Evolutionary conservation across 192 early-diverging fungal species (phyloP).

Genomic region (Coemansia sp.): DNA sequence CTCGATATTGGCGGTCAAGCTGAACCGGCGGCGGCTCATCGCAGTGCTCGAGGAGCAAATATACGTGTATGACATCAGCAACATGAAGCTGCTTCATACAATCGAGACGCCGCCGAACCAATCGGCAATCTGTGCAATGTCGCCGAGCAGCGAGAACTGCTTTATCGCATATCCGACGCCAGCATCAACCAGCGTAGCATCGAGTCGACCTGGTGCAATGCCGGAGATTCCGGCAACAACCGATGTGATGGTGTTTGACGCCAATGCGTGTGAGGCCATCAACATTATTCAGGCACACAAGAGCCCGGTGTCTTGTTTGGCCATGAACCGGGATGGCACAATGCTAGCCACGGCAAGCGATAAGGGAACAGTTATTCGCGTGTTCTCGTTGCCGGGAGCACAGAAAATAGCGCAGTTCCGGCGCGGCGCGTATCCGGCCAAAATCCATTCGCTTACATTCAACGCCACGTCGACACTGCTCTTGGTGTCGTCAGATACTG

Average conservation of each 20-base stretch:
- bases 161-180: conserved; percentile 92
- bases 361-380: conserved; percentile 97
- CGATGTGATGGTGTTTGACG: conserved; percentile 87
- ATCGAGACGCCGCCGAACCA: conserved; percentile 96
- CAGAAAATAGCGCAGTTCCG: conserved; percentile 91
- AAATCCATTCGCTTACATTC: conserved; percentile 91
- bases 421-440: conserved; percentile 86
- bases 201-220: conserved; percentile 48
- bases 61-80: conserved; percentile 95
- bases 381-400: conserved; percentile 85
- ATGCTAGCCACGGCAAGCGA: conserved; percentile 93
- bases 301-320: conserved; percentile 78
- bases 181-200: conserved; percentile 60
- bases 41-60: conserved; percentile 96
- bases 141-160: conserved; percentile 91
- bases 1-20: conserved; percentile 89
- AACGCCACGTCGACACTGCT: conserved; percentile 56
- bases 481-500: conserved; percentile 78
- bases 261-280: conserved; percentile 80
- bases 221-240: conserved; percentile 53
- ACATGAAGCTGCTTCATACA: conserved; percentile 96
- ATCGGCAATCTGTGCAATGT: conserved; percentile 83
- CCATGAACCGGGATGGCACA: conserved; percentile 89
- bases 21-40: conserved; percentile 90
- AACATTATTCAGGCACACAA: conserved; percentile 97